Evolutionary conservation across 108 stramenopile species (phyloP), one percentile per base, ranked within the genome.

Genomic region (Cyclotella kingstonii): DNA sequence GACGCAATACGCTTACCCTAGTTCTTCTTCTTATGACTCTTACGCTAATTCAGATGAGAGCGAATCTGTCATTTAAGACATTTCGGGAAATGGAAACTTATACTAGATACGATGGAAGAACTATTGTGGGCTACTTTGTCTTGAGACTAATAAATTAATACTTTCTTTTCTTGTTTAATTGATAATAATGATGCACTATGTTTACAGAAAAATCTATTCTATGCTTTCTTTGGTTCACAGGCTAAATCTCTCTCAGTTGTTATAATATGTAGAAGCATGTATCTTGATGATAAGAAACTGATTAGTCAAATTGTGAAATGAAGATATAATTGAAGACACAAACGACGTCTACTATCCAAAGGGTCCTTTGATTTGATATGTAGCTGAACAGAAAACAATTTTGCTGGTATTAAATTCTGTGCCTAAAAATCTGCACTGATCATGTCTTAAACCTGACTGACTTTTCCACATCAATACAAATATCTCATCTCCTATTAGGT

Each of bases 1-100:
- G 6, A 57, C 56, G 14, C 39, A 41, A 25, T 17, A 43, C n/a
- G 5, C 41, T 12, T 43, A 57, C 29, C 43, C 41, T 21, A n/a
- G 4, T 19, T 17, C 27, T 30, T 30, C 28, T 31, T 51, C n/a
- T n/a, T n/a, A 30, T 29, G 50, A 51, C 22, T 2, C 29, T 1
- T 23, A 2, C 21, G 45, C 45, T 5, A 46, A 46, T 46, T 26
- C 28, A 12, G 50, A 29, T 21, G 50, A 51, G 28, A 27, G 2
- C 6, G 50, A 29, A 30, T 31, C 50, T 51, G 29, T 51, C 30
- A 27, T 51, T 2, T 28, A 27, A 51, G 23, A 23, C 2, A 19
- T 10, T 22, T 10, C 19, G 17, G 10, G 17, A 2, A 2, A 3
- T 22, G 14, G 19, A 19, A 8, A 21, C 19, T 22, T 11, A 21